A percentile compares a stretch with the other conserved stretches of the same genome.
phyloP scores from a whole-genome alignment of 768 basidiomycete species.

The Boletus barrowsii region DNA sequence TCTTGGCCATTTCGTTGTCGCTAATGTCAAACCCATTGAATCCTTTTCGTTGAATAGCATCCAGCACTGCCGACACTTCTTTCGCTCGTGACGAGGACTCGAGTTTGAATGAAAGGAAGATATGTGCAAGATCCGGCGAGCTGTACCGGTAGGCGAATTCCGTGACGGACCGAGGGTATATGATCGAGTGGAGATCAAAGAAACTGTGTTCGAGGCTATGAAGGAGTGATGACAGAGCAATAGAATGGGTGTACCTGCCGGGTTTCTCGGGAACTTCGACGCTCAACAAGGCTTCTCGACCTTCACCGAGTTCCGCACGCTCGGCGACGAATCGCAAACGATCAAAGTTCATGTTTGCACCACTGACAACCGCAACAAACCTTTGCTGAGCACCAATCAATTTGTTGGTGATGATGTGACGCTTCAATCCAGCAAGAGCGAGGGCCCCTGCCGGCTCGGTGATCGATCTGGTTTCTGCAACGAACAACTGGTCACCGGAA shows the following conservation, averaged over 20 bases:
- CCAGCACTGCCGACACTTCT: slow-evolving; percentile 66
- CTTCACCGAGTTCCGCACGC: slow-evolving; percentile 95
- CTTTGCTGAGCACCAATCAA: slow-evolving; percentile 80
- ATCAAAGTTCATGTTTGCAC: slow-evolving; percentile 99
- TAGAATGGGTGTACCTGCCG: slow-evolving; percentile 61
- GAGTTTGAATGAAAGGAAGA: slow-evolving; percentile 89
- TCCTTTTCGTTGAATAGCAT: slow-evolving; percentile 56
- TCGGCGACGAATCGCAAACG: slow-evolving; percentile 97
- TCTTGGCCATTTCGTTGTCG: slow-evolving; percentile 94
- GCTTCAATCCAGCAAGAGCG: slow-evolving; percentile 88
- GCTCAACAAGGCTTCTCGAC: slow-evolving; percentile 87
- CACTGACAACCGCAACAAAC: slow-evolving; percentile 90
- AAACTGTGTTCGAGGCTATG: slow-evolving; percentile 53
- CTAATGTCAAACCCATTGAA: slow-evolving; percentile 90
- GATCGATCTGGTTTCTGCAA: slow-evolving; percentile 81
- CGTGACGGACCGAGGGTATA: slow-evolving; percentile 89
- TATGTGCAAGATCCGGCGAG: slow-evolving; percentile 68
- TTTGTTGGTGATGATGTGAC: slow-evolving; percentile 76
- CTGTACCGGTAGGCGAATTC: slow-evolving; percentile 95
- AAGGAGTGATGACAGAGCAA: background rate
- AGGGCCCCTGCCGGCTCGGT: slow-evolving; percentile 97
- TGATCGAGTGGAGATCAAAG: slow-evolving; percentile 77
- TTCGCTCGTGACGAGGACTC: slow-evolving; percentile 48
- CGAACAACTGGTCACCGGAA: background rate
- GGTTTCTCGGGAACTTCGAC: slow-evolving; percentile 93